Percentiles rank a stretch among this genome's conserved stretches.
Evolutionary conservation across 805 yeast species (phyloP).

Genomic region (Komagataella populi): DNA sequence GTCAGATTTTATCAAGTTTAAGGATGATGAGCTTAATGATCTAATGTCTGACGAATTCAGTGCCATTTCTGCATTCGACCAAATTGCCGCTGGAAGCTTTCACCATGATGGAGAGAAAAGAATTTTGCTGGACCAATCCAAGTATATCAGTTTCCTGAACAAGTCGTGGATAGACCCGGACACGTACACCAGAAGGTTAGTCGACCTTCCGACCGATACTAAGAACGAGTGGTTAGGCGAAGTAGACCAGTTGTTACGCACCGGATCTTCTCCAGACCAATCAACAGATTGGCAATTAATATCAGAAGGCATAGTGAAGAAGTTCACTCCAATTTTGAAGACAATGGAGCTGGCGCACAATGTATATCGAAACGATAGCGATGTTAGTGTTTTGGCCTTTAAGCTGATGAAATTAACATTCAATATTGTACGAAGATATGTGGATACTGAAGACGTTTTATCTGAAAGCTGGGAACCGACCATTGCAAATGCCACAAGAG

Average conservation of each 20-base stretch:
- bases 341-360: background rate
- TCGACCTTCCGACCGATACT: conserved; percentile 19
- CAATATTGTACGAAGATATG: conserved; percentile 32
- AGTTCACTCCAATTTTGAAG: conserved; percentile 36
- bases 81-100: conserved; percentile 27
- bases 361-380: background rate
- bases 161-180: conserved; percentile 34
- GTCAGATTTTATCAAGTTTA: conserved; percentile 24
- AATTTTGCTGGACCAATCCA: conserved; percentile 35
- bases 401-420: conserved; percentile 26
- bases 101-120: conserved; percentile 37
- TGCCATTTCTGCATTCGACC: conserved; percentile 27
- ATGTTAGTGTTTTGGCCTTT: conserved; percentile 8
- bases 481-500: conserved; percentile 17
- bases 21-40: conserved; percentile 14
- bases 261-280: conserved; percentile 22
- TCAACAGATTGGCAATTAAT: conserved; percentile 45
- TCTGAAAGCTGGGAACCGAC: conserved; percentile 2
- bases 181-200: conserved; percentile 26
- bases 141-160: conserved; percentile 39
- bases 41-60: conserved; percentile 13
- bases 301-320: conserved; percentile 31
- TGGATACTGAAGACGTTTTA: conserved; percentile 10
- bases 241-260: conserved; percentile 15
- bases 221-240: conserved; percentile 21